Conservation (phyloP, 495 filamentous ascomycete genomes). For the Symbiotaphrina buchneri region DNA sequence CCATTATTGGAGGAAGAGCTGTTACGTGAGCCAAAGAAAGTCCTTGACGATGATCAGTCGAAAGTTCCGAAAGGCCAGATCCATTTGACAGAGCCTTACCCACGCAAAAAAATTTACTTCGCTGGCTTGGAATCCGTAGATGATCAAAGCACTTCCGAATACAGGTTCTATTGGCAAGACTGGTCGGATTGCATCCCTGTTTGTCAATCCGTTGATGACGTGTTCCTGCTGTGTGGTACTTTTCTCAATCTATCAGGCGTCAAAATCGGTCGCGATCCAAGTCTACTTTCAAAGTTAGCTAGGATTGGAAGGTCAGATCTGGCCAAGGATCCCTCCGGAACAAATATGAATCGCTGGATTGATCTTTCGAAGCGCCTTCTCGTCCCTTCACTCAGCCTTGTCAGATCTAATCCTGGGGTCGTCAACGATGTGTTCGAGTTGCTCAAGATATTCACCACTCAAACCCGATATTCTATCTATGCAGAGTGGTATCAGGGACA, state of each 20-base stretch:
- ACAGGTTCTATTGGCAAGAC: conserved; percentile 92
- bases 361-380: conserved; percentile 63
- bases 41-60: conserved; percentile 34
- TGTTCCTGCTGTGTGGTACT: conserved; percentile 70
- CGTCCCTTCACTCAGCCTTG: conserved; percentile 65
- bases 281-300: conserved; percentile 54
- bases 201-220: conserved; percentile 74
- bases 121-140: conserved; percentile 56
- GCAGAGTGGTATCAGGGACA: conserved; percentile 72
- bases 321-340: conserved; percentile 37
- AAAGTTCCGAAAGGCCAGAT: conserved; percentile 42
- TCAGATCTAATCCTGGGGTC: conserved; percentile 56
- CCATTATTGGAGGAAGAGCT: conserved; percentile 19
- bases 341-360: conserved; percentile 51
- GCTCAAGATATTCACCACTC: conserved; percentile 52
- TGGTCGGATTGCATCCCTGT: conserved; percentile 86
- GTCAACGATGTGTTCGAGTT: conserved; percentile 72
- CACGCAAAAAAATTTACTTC: conserved; percentile 49
- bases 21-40: conserved; percentile 22
- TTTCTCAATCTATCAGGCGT: conserved; percentile 68
- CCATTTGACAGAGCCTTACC: conserved; percentile 25
- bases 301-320: conserved; percentile 64
- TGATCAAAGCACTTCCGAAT: conserved; percentile 44
- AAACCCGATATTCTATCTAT: conserved; percentile 70
- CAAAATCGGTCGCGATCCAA: conserved; percentile 66